Conservation (phyloP, 2,329 filamentous ascomycete species). For the Sporothrix euskadiensis region DNA sequence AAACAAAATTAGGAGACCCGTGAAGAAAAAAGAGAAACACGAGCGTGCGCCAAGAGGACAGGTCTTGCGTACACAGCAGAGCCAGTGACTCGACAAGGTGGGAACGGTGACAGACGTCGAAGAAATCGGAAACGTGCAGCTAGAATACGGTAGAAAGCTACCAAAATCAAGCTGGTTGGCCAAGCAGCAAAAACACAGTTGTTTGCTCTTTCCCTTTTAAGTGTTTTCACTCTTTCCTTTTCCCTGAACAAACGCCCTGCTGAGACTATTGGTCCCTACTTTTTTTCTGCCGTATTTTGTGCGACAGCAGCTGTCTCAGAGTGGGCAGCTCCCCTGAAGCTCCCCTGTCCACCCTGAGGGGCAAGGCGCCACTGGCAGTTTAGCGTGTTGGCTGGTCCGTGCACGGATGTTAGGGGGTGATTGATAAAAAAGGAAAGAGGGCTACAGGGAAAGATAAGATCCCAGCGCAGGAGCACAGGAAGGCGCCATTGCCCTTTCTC, state of each 20-base stretch:
- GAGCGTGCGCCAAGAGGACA: constrained; percentile 19
- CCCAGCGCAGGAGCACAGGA: constrained; percentile 17
- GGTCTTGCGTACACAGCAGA: not conserved
- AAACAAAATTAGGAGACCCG: not conserved
- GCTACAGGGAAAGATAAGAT: constrained; percentile 12
- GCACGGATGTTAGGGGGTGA: not conserved
- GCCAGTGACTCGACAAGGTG: not conserved
- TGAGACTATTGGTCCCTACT: not conserved
- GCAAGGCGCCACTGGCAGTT: constrained; percentile 25
- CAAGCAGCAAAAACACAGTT: constrained; percentile 20
- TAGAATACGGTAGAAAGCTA: not conserved
- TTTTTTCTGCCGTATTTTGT: not conserved
- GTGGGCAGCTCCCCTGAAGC: constrained; percentile 18
- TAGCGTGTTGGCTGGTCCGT: not conserved
- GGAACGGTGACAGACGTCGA: not conserved
- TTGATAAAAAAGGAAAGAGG: constrained; percentile 18
- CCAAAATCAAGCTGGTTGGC: constrained; percentile 17
- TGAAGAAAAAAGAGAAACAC: not conserved
- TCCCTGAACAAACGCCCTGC: not conserved
- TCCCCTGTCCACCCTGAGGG: not conserved
- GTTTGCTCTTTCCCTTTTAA: not conserved
- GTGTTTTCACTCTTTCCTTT: not conserved
- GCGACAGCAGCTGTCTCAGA: constrained; percentile 18
- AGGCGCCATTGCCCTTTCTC: not conserved
- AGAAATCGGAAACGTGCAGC: not conserved